A percentile compares a stretch with the other conserved stretches of the same genome.
Evolutionary conservation across 139 green algal species (phyloP).

Genomic region (Chlamydomonas urium): DNA sequence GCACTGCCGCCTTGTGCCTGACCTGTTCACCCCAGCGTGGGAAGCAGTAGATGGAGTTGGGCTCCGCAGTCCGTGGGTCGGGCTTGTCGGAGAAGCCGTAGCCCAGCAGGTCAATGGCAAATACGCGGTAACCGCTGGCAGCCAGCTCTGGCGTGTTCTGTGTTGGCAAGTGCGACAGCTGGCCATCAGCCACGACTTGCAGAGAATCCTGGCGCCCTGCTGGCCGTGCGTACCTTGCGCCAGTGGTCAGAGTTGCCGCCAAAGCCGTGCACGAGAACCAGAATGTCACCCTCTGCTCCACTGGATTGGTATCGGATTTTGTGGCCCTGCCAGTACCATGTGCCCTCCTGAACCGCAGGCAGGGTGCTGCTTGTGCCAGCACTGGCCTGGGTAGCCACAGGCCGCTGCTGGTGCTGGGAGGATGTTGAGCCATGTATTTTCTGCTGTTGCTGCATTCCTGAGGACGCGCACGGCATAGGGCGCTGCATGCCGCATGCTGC

Average conservation of each 20-base stretch:
- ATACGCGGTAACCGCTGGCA: constrained; percentile 42
- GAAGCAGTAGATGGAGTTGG: constrained; percentile 55
- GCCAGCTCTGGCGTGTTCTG: constrained; percentile 70
- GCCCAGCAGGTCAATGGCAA: constrained; percentile 89
- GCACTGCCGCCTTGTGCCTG: too few relatives aligned
- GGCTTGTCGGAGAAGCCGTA: constrained; percentile 85
- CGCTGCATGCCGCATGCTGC: too few relatives aligned
- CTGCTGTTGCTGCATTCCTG: too few relatives aligned
- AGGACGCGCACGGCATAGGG: too few relatives aligned
- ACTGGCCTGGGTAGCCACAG: too few relatives aligned
- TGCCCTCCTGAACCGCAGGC: too few relatives aligned
- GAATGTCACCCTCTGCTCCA: constrained; percentile 26
- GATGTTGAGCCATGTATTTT: too few relatives aligned
- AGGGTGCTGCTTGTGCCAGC: too few relatives aligned
- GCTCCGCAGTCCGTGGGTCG: constrained; percentile 38
- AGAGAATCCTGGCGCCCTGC: too few relatives aligned
- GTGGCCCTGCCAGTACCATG: constrained; percentile 76
- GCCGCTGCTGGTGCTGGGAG: constrained; percentile 8
- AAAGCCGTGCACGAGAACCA: constrained; percentile 89
- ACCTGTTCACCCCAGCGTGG: constrained; percentile 67
- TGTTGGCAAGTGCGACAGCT: too few relatives aligned
- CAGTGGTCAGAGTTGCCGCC: constrained; percentile 87
- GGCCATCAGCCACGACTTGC: too few relatives aligned
- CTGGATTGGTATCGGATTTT: constrained; percentile 80
- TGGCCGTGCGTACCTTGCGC: constrained; percentile 53